Evolutionary conservation across 208 protist species (phyloP).

Genomic region (Blechomonas ayalai): DNA sequence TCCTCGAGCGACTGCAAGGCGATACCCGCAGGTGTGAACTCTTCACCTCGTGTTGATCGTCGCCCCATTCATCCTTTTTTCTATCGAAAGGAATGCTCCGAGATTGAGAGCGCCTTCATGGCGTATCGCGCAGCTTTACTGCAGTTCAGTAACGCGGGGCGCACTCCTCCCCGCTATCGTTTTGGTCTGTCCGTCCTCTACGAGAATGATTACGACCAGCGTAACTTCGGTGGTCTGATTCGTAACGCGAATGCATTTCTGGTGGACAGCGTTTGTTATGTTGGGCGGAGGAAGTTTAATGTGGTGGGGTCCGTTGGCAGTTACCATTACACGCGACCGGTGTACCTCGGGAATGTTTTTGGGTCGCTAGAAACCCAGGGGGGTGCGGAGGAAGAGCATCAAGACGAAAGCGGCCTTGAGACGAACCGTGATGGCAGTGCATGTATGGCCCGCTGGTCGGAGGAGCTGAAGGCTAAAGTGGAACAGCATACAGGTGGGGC

Average conservation of each 20-base stretch:
- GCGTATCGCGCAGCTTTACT: slow-evolving; percentile 25
- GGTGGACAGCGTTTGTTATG: slow-evolving; percentile 71
- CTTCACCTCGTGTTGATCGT: slow-evolving; percentile 43
- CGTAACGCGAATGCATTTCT: slow-evolving; percentile 86
- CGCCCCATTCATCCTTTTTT: slow-evolving; percentile 74
- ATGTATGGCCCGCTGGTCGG: background rate
- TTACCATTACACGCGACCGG: slow-evolving; percentile 76
- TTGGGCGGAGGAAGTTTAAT: slow-evolving; percentile 75
- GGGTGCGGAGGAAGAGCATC: background rate
- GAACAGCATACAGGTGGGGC: background rate
- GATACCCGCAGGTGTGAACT: slow-evolving; percentile 2
- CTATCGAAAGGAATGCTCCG: slow-evolving; percentile 14
- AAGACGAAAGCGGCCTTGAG: background rate
- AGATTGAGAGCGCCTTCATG: slow-evolving; percentile 7
- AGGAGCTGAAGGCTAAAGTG: background rate
- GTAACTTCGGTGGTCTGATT: slow-evolving; percentile 81
- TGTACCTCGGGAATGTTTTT: slow-evolving; percentile 31
- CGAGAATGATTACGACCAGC: slow-evolving; percentile 81
- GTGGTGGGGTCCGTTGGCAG: slow-evolving; percentile 73
- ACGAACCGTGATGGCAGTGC: background rate
- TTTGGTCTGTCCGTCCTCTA: slow-evolving; percentile 82
- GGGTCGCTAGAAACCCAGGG: background rate
- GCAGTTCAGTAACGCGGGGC: slow-evolving; percentile 14
- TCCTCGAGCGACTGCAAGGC: too few relatives aligned
- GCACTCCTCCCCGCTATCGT: background rate